These are phyloP conservation scores for Penstemon newberryi DNA, from an alignment of 257 asterid genomes.

Conservation along the genomic window DNA sequence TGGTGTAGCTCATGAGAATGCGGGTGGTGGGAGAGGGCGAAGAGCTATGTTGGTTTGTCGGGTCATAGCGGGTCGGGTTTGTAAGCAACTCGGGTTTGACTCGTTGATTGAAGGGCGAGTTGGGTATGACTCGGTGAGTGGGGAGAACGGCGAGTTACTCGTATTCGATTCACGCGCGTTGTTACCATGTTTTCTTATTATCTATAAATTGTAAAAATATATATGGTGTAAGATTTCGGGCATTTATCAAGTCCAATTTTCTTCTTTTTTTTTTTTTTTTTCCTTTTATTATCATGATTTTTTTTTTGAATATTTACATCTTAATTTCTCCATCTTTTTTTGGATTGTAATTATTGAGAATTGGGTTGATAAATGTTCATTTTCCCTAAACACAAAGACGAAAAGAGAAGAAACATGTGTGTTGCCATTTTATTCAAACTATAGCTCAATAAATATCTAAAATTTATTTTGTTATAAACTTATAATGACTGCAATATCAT, in stretches of 20 bases:
- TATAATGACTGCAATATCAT: too few relatives aligned
- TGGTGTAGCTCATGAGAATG: slow-evolving; percentile 72
- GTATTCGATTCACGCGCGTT: slow-evolving; percentile 89
- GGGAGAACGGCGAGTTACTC: slow-evolving; percentile 66
- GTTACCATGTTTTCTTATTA: slow-evolving; percentile 83
- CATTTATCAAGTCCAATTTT: slow-evolving; percentile 26
- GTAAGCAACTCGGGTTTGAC: slow-evolving; percentile 45
- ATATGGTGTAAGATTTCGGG: slow-evolving; percentile 21
- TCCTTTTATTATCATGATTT: background rate
- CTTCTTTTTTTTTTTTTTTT: slow-evolving; percentile 3
- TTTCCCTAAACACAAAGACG: too few relatives aligned
- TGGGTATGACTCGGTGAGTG: slow-evolving; percentile 75
- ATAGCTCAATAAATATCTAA: too few relatives aligned
- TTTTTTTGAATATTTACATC: slow-evolving; percentile 11
- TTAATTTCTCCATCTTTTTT: slow-evolving; percentile 32
- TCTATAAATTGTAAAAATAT: slow-evolving; percentile 71
- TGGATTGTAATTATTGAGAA: slow-evolving; percentile 40
- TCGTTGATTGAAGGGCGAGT: slow-evolving; percentile 40
- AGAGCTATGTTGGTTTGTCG: slow-evolving; percentile 89
- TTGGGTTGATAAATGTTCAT: slow-evolving; percentile 34
- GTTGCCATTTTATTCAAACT: too few relatives aligned
- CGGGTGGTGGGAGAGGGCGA: slow-evolving; percentile 84
- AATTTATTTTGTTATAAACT: too few relatives aligned
- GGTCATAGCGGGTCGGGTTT: slow-evolving; percentile 85
- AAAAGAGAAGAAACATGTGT: too few relatives aligned